Conservation (phyloP, 2,329 filamentous ascomycete genomes). For the Phyllosticta paracitricarpa region DNA sequence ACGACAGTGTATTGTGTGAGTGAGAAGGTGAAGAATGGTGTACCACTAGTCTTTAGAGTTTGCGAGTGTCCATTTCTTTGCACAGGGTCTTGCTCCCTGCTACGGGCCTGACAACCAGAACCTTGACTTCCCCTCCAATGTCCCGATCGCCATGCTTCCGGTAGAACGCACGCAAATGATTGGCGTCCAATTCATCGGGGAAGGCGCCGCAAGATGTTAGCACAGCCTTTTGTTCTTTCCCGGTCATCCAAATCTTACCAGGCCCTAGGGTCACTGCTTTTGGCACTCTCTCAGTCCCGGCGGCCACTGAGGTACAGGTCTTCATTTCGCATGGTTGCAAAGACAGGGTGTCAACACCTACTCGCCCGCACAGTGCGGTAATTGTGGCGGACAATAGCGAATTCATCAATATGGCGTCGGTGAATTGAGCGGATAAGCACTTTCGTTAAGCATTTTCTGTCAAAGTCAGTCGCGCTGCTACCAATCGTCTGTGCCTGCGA, state of each 20-base stretch:
- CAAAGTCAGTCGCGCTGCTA: not conserved
- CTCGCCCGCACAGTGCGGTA: not conserved
- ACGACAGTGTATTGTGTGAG: not conserved
- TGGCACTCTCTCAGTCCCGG: not conserved
- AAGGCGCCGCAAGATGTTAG: not conserved
- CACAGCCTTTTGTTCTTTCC: not conserved
- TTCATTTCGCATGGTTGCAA: not conserved
- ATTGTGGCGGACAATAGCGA: not conserved
- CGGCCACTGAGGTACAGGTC: not conserved
- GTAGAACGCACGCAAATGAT: not conserved
- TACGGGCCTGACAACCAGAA: not conserved
- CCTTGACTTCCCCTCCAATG: not conserved
- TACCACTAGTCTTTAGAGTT: not conserved
- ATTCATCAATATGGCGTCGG: not conserved
- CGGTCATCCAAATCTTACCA: not conserved
- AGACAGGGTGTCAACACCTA: not conserved
- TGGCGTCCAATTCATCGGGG: not conserved
- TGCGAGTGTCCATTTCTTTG: not conserved
- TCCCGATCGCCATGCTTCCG: not conserved
- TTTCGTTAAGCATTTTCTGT: not conserved
- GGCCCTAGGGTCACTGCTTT: not conserved
- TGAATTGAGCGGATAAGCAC: not conserved
- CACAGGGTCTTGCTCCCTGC: not conserved
- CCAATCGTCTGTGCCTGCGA: not conserved
- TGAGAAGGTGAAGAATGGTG: not conserved